phyloP scores from a whole-genome alignment of 345 rosid species.

The Lepidium sativum region DNA sequence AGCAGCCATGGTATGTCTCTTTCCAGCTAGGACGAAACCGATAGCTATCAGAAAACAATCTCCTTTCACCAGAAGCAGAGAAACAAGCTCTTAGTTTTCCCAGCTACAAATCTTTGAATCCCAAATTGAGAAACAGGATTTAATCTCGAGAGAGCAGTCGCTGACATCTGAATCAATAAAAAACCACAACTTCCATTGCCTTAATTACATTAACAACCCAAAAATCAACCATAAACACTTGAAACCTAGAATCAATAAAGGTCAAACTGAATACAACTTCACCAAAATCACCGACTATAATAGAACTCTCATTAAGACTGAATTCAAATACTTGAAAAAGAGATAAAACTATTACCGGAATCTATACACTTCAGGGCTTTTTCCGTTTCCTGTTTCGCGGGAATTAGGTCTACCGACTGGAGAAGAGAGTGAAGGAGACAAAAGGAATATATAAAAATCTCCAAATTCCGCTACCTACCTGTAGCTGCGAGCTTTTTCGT shows the following conservation, averaged over 20 bases:
- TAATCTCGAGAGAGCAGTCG: conserved; percentile 40
- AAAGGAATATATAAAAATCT: neutral
- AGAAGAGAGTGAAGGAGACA: neutral
- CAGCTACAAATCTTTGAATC: conserved; percentile 24
- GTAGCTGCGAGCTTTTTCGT: conserved; percentile 3
- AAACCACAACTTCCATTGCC: neutral
- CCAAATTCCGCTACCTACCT: neutral
- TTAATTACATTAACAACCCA: neutral
- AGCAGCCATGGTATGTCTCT: conserved; percentile 47
- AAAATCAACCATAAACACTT: neutral
- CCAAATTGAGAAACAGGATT: conserved; percentile 37
- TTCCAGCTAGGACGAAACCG: conserved; percentile 16
- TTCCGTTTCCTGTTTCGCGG: neutral
- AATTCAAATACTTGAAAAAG: neutral
- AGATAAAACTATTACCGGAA: neutral
- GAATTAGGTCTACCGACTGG: neutral
- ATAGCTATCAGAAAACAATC: conserved; percentile 15
- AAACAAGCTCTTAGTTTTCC: conserved; percentile 14
- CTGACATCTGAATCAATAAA: conserved; percentile 42
- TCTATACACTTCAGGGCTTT: neutral
- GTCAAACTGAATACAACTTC: neutral
- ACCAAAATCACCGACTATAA: neutral
- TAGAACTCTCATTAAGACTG: neutral
- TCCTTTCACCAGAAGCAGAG: conserved; percentile 8
- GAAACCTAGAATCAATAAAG: neutral